Evolutionary conservation across 2,329 filamentous ascomycete species (phyloP), one percentile per base, ranked within the genome.

Genomic region (Westerdykella aurantiaca): DNA sequence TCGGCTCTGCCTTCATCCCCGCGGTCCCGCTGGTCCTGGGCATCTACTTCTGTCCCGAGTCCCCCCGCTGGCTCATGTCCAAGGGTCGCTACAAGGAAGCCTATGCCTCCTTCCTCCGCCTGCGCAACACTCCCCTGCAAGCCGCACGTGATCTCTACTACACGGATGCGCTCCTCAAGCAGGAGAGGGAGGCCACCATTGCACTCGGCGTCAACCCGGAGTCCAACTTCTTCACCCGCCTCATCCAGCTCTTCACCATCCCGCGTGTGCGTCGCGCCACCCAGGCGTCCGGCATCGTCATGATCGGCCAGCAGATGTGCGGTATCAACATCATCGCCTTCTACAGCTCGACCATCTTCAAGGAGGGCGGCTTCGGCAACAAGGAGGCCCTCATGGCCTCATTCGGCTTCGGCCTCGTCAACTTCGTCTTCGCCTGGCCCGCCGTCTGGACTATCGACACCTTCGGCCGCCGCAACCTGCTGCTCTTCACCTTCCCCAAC

Each of bases 271-370:
- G 83, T 12, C 77, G 83, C 34, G 88, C 88, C 2, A 90, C 82
- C 3, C 74, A 86, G 23, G 88, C 87, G 5, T 85, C 86, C 1
- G 86, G 82, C 51, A 80, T 81, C 1, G 86, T 91, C 52, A 94
- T 94, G 88, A 81, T 81, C 52, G 71, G 69, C 0, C 79, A 83
- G 54, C 80, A 83, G 56, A 75, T 83, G 69, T 81, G 78, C 47
- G 79, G 61, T 7, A 63, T 70, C 50, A 72, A 70, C 51, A 71
- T 67, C 52, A 76, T 77, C 46, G 68, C 73, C 2, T 77, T 77
- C 45, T 78, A 78, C 51, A 72, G 67, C 2, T 71, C 70, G 0
- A 75, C 71, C 0, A 74, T 77, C 40, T 77, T 78, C 50, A 56
- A 61, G 3, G 55, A 75, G 22, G 74, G 71, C 2, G 73, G 72